phyloP scores from a whole-genome alignment of 768 basidiomycete genomes.

The Amanita pseudoporphyria region DNA sequence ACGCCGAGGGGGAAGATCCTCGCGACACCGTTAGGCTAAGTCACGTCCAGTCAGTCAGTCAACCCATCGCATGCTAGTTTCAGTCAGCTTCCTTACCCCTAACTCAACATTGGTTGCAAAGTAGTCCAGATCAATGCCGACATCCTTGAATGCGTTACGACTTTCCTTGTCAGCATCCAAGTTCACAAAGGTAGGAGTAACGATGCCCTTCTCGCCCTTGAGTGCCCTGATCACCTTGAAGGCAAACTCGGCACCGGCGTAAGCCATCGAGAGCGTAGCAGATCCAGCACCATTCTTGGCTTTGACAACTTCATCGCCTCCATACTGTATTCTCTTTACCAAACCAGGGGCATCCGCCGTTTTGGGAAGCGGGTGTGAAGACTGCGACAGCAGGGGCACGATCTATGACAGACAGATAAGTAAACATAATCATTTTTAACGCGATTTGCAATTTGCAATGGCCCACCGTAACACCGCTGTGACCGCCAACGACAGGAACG shows the following conservation, averaged over 20 bases:
- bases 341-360: conserved; percentile 45
- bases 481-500: conserved; percentile 92
- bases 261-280: conserved; percentile 96
- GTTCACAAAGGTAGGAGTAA: conserved; percentile 80
- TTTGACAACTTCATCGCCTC: conserved; percentile 97
- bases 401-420: conserved; percentile 38
- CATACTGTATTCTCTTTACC: conserved; percentile 85
- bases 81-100: conserved; percentile 41
- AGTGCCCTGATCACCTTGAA: conserved; percentile 73
- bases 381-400: conserved; percentile 88
- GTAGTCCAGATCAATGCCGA: conserved; percentile 70
- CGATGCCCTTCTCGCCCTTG: conserved; percentile 81
- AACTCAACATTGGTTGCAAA: conserved; percentile 88
- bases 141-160: conserved; percentile 67
- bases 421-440: not conserved
- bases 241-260: conserved; percentile 88
- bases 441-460: not conserved
- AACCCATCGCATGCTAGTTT: not conserved
- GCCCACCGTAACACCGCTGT: conserved; percentile 83
- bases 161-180: conserved; percentile 63
- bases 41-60: conserved; percentile 6
- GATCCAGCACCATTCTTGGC: conserved; percentile 94
- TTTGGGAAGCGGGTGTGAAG: conserved; percentile 68
- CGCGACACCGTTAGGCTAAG: conserved; percentile 67
- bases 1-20: conserved; percentile 78